Evolutionary conservation across 345 rosid species (phyloP), one percentile per base, ranked within the genome.

Genomic region (Geranium rotundifolium): DNA sequence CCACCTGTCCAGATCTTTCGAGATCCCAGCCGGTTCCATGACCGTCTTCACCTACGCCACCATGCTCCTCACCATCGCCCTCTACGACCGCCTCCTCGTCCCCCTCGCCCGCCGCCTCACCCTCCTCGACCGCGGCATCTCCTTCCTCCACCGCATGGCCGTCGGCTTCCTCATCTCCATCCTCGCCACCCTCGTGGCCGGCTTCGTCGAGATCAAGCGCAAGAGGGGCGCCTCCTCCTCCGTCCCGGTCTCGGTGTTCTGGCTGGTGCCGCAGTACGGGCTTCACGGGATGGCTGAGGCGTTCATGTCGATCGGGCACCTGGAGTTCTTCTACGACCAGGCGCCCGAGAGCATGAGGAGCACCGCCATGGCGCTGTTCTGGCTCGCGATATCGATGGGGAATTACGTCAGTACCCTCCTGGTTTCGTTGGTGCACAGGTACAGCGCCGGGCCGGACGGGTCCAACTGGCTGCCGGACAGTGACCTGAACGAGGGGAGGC

Each of bases 341-440:
- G 79, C 96, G 4, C 97, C 97, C 0, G 95, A 88, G 66, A 86
- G 96, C 72, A 91, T 88, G 97, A 82, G 92, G 64, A 88, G 93
- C 65, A 80, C 81, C 0, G 97, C 93, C 46, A 82, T 75, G n/a
- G 93, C 84, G 3, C 69, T 90, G 57, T 83, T 90, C 59, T 90
- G 96, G 97, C 68, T 73, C 39, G 73, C 91, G 5, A 90, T 85
- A 50, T 81, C 93, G 3, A 72, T 70, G 2, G 96, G 97, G 57
- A 86, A 86, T 70, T 88, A 88, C 62, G 59, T 64, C 41, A 88
- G 97, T 52, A 88, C 96, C 5, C 71, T 91, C 56, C 65, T 88
- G 31, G 97, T 88, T 54, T 72, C 89, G 1, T 2, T 86, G 58
- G 82, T 84, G 50, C 97, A 91, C 62, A 79, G 74, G 62, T 83